Conservation (phyloP, 2,329 filamentous ascomycete species). For the Ophiocordyceps unilateralis region DNA sequence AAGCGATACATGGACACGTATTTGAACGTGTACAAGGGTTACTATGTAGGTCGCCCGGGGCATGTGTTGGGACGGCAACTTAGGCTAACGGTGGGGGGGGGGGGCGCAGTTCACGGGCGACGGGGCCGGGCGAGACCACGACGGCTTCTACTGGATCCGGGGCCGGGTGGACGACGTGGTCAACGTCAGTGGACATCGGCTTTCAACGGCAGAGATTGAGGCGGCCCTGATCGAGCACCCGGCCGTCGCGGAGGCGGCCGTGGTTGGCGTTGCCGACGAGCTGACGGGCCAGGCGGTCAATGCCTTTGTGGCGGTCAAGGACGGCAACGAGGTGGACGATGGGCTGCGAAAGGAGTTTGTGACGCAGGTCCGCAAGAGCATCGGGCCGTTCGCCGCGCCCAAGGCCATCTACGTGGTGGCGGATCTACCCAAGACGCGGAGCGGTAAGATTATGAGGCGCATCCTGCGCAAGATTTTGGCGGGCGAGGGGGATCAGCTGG, state of each 20-base stretch:
- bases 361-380: slow-evolving; percentile 89
- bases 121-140: slow-evolving; percentile 87
- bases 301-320: slow-evolving; percentile 87
- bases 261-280: slow-evolving; percentile 85
- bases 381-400: slow-evolving; percentile 90
- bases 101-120: slow-evolving; percentile 63
- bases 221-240: slow-evolving; percentile 88
- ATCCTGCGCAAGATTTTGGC: slow-evolving; percentile 95
- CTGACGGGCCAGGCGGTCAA: slow-evolving; percentile 95
- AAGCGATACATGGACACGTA: slow-evolving; percentile 99
- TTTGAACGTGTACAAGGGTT: slow-evolving; percentile 91
- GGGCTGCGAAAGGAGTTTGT: slow-evolving; percentile 84
- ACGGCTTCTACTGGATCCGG: slow-evolving; percentile 99
- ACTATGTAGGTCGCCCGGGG: slow-evolving; percentile 56
- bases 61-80: neutral
- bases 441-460: slow-evolving; percentile 96
- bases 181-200: slow-evolving; percentile 89
- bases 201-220: slow-evolving; percentile 96
- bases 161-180: slow-evolving; percentile 97
- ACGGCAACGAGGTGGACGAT: slow-evolving; percentile 58
- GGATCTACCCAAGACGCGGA: slow-evolving; percentile 91
- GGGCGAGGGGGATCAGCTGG: slow-evolving; percentile 91
- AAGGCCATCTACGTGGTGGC: slow-evolving; percentile 85
- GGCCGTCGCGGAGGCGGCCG: slow-evolving; percentile 80
- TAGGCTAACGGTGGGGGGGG: neutral